Percentiles rank a stretch among this genome's conserved stretches.
Conservation (phyloP, 2,329 filamentous ascomycete genomes). For the Sporothrix pseudoabietina region DNA sequence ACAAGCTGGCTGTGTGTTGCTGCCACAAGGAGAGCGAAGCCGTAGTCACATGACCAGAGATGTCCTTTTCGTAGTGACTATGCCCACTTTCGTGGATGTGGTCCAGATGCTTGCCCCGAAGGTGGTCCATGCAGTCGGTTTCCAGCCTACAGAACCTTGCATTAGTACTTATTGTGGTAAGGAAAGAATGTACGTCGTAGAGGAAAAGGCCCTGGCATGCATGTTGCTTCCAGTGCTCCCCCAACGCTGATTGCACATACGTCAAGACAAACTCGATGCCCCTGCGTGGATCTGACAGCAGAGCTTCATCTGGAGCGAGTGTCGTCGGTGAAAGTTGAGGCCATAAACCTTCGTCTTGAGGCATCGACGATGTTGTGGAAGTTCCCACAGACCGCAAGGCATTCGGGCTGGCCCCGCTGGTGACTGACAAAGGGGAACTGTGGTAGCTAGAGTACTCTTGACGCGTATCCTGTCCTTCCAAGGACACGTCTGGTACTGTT, state of each 20-base stretch:
- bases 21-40: constrained; percentile 18
- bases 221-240: too few species aligned
- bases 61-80: neutral
- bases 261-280: constrained; percentile 21
- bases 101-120: constrained; percentile 22
- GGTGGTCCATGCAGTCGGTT: constrained; percentile 27
- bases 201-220: too few species aligned
- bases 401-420: neutral
- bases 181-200: too few species aligned
- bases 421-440: neutral
- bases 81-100: constrained; percentile 15
- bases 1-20: neutral
- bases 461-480: too few species aligned
- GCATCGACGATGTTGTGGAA: too few species aligned
- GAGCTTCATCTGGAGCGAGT: neutral
- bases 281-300: constrained; percentile 11
- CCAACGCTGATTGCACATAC: neutral
- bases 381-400: neutral
- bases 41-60: constrained; percentile 16
- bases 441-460: neutral
- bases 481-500: too few species aligned
- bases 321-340: neutral
- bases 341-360: neutral
- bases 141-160: neutral
- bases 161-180: too few species aligned